These are phyloP conservation scores for Vitis amurensis DNA, from an alignment of 164 flowering plant genomes.

Conservation along the genomic window DNA sequence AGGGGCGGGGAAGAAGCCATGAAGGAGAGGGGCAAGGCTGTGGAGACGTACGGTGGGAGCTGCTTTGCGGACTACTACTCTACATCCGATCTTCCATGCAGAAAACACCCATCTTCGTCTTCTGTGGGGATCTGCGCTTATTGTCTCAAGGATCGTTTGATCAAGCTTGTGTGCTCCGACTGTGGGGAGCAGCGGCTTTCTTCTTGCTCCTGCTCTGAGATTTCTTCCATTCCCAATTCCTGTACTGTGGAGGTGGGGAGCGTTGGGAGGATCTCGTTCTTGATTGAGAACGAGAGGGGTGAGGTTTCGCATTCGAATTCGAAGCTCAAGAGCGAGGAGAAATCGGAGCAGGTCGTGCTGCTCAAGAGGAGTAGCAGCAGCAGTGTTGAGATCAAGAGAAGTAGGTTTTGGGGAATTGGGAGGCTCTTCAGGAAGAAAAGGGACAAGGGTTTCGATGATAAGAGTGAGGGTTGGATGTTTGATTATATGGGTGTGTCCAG, in stretches of 20 bases:
- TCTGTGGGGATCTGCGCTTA: constrained; percentile 78
- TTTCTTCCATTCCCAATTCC: constrained; percentile 51
- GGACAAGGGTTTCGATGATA: constrained; percentile 30
- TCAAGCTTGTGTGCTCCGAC: constrained; percentile 73
- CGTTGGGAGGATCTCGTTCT: constrained; percentile 74
- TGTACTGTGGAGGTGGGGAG: constrained; percentile 60
- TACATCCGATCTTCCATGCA: constrained; percentile 57
- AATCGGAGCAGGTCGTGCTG: constrained; percentile 31
- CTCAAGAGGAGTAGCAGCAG: constrained; percentile 64
- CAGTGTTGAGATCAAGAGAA: constrained; percentile 49
- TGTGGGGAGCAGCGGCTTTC: constrained; percentile 87
- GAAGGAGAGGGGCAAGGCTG: constrained; percentile 67
- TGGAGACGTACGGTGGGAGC: constrained; percentile 22
- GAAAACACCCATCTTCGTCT: constrained; percentile 64
- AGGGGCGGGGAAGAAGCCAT: constrained; percentile 19
- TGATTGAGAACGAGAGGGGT: constrained; percentile 59
- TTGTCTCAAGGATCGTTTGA: constrained; percentile 70
- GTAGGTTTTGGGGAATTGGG: constrained; percentile 57
- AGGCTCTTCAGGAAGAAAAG: constrained; percentile 50
- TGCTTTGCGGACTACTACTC: constrained; percentile 24
- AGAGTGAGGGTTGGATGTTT: constrained; percentile 43
- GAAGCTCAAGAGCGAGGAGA: constrained; percentile 16
- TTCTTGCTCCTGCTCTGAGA: constrained; percentile 79
- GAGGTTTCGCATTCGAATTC: constrained; percentile 15
- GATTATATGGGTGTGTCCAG: constrained; percentile 46